These are phyloP conservation scores for Xylariaceae sp. DNA, from an alignment of 2,329 filamentous ascomycete genomes.

Conservation along the genomic window DNA sequence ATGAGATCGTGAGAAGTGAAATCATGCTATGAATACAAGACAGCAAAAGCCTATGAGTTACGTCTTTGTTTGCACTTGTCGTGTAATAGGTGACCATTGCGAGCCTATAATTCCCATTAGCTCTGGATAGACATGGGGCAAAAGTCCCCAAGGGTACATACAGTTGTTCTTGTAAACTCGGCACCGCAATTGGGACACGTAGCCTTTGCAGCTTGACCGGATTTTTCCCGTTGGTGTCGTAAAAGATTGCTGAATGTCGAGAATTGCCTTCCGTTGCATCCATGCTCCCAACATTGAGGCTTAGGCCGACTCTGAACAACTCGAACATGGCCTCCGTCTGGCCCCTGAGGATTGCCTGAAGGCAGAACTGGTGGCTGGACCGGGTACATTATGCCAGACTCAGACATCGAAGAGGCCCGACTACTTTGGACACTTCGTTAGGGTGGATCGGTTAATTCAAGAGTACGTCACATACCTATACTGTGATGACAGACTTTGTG, in stretches of 20 bases:
- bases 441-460: not conserved
- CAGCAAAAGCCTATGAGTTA: slow-evolving; percentile 33
- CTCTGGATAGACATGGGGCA: not conserved
- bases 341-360: slow-evolving; percentile 30
- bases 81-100: slow-evolving; percentile 80
- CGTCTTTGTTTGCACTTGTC: slow-evolving; percentile 85
- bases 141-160: slow-evolving; percentile 11
- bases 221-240: slow-evolving; percentile 90
- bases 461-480: slow-evolving; percentile 36
- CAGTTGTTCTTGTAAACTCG: slow-evolving; percentile 81
- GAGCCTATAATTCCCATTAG: slow-evolving; percentile 50
- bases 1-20: slow-evolving; percentile 7
- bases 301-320: slow-evolving; percentile 79
- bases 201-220: slow-evolving; percentile 83
- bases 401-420: slow-evolving; percentile 39
- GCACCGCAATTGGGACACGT: slow-evolving; percentile 87
- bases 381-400: slow-evolving; percentile 42
- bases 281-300: slow-evolving; percentile 95
- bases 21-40: slow-evolving; percentile 4
- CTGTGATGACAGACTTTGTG: slow-evolving; percentile 31
- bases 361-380: slow-evolving; percentile 35
- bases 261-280: slow-evolving; percentile 92
- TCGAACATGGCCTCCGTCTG: slow-evolving; percentile 53
- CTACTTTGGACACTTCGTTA: slow-evolving; percentile 26
- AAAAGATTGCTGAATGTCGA: slow-evolving; percentile 95